Conservation (phyloP, 148 eudicot species). For the Rhododendron henanense region DNA sequence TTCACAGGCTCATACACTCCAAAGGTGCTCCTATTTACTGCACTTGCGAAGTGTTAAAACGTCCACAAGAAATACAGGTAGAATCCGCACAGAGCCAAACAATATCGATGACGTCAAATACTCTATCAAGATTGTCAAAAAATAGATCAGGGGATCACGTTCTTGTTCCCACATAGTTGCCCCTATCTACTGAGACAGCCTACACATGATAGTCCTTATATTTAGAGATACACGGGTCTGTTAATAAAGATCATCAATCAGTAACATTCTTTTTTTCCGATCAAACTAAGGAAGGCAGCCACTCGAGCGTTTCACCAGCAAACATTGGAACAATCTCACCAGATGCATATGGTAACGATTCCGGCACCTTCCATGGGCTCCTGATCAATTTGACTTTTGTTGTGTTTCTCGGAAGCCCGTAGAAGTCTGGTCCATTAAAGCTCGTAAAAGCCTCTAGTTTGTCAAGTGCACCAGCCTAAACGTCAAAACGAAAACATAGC, state of each 20-base stretch:
- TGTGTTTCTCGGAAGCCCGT: constrained; percentile 83
- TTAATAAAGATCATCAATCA: not conserved
- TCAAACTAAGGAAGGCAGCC: not conserved
- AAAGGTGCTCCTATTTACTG: no score
- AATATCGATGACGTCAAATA: no score
- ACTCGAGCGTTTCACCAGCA: constrained; percentile 4
- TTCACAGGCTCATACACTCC: no score
- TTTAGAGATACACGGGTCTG: not conserved
- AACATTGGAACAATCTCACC: constrained; percentile 77
- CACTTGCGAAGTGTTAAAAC: no score
- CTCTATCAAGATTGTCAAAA: no score
- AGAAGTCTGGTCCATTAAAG: constrained; percentile 97
- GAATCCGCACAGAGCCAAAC: no score
- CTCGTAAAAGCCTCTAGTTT: constrained; percentile 51
- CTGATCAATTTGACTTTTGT: constrained; percentile 59
- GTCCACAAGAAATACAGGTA: no score
- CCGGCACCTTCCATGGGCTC: constrained; percentile 81
- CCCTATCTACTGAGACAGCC: not conserved
- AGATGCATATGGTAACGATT: constrained; percentile 36
- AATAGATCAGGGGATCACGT: not conserved
- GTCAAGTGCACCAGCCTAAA: constrained; percentile 86
- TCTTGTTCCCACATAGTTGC: not conserved
- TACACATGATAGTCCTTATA: not conserved
- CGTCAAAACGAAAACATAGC: not conserved
- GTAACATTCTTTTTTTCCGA: not conserved